Evolutionary conservation across 2,329 filamentous ascomycete genomes (phyloP).

Genomic region (Calonectria henricotiae): DNA sequence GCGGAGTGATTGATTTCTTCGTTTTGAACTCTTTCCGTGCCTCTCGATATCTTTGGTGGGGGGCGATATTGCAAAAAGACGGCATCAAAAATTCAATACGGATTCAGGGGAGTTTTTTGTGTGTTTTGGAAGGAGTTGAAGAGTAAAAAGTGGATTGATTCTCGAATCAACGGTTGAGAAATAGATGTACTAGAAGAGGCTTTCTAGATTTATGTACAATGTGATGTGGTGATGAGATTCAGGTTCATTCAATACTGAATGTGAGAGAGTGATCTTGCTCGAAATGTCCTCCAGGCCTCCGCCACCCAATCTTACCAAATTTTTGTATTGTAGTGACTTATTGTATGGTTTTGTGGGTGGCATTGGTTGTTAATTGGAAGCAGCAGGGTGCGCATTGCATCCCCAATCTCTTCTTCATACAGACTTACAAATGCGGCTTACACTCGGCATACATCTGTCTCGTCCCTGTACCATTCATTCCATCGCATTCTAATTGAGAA

Average conservation of each 20-base stretch:
- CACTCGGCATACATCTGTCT: not conserved
- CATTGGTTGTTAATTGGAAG: too few relatives aligned
- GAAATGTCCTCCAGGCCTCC: too few relatives aligned
- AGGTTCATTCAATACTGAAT: not conserved
- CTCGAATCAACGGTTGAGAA: constrained; percentile 47
- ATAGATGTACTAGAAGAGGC: constrained; percentile 41
- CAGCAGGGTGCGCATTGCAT: not conserved
- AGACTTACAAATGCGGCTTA: not conserved
- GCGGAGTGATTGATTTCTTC: not conserved
- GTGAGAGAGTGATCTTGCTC: not conserved
- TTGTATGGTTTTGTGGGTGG: too few relatives aligned
- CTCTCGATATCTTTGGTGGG: constrained; percentile 25
- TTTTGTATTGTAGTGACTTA: too few relatives aligned
- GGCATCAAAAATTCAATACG: constrained; percentile 37
- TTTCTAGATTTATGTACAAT: constrained; percentile 38
- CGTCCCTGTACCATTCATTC: not conserved
- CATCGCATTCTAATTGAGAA: not conserved
- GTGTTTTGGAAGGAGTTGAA: constrained; percentile 29
- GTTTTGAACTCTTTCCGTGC: not conserved
- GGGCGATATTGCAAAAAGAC: constrained; percentile 28
- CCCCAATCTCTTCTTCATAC: not conserved
- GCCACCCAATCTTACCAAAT: not conserved
- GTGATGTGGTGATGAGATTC: constrained; percentile 18
- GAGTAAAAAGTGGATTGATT: constrained; percentile 47
- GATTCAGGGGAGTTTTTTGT: constrained; percentile 33